Evolutionary conservation across 1,284 basidiomycete genomes (phyloP).

Genomic region (Tilletia horrida): DNA sequence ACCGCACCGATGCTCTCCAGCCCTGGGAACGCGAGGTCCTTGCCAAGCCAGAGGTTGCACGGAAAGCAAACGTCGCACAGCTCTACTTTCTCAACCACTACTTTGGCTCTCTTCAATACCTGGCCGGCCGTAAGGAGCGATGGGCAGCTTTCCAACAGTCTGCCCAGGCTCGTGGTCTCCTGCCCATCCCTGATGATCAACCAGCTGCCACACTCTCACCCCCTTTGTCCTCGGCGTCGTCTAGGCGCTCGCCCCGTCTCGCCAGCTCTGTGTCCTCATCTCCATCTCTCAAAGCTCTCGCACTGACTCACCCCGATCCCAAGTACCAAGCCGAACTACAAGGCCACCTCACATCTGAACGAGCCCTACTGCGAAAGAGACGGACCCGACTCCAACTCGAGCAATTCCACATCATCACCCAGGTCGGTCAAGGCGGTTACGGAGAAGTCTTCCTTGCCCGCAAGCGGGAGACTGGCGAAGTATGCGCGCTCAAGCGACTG

Average conservation of each 20-base stretch:
- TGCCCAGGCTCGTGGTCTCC: constrained; percentile 33
- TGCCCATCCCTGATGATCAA: constrained; percentile 19
- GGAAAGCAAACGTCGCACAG: constrained; percentile 53
- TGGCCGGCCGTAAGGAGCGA: constrained; percentile 46
- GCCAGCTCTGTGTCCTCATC: constrained; percentile 56
- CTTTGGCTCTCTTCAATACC: constrained; percentile 52
- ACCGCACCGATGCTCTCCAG: constrained; percentile 41
- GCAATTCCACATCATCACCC: constrained; percentile 55
- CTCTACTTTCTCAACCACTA: constrained; percentile 55
- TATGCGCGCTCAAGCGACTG: constrained; percentile 53
- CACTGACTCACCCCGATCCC: constrained; percentile 62
- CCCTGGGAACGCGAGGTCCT: constrained; percentile 50
- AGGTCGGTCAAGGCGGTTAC: constrained; percentile 54
- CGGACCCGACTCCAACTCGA: constrained; percentile 50
- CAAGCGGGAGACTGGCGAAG: constrained; percentile 53
- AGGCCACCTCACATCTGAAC: constrained; percentile 46
- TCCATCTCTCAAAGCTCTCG: not conserved
- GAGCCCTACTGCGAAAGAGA: constrained; percentile 49
- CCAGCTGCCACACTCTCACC: not conserved
- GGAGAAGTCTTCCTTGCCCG: constrained; percentile 54
- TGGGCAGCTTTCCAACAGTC: constrained; percentile 70
- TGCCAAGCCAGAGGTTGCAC: constrained; percentile 44
- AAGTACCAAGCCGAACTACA: constrained; percentile 37
- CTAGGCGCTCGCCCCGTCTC: constrained; percentile 74
- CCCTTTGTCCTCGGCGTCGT: constrained; percentile 74